Percentiles rank a stretch among this genome's conserved stretches.
phyloP scores from a whole-genome alignment of 805 yeast genomes.

The Saccharomycopsis fodiens region DNA sequence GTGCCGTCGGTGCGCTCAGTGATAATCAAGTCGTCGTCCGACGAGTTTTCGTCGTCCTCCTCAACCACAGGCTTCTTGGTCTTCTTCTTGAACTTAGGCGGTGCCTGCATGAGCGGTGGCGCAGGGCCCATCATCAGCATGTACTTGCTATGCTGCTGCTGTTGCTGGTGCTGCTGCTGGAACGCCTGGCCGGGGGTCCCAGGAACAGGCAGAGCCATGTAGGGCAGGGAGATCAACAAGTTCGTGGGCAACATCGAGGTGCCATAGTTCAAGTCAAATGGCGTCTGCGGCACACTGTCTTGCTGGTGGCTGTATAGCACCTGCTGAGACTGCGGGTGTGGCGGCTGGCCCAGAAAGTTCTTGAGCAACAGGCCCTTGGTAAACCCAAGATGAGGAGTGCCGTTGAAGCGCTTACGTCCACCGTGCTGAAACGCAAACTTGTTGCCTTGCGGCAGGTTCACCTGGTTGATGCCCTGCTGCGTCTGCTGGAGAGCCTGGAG shows the following conservation, averaged over 20 bases:
- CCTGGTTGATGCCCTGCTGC: not conserved
- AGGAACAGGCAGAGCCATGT: slow-evolving; percentile 23
- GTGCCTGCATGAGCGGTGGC: slow-evolving; percentile 18
- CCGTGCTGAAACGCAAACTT: slow-evolving; percentile 1
- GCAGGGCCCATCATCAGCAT: slow-evolving; percentile 19
- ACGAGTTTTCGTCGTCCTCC: not conserved
- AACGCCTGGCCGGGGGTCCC: slow-evolving; percentile 12
- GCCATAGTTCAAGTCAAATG: slow-evolving; percentile 53
- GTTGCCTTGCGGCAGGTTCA: not conserved
- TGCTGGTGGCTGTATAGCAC: slow-evolving; percentile 10
- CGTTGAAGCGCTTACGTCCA: not conserved
- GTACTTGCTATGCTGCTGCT: slow-evolving; percentile 9
- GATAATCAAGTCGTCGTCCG: slow-evolving; percentile 4
- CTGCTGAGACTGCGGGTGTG: slow-evolving; percentile 13
- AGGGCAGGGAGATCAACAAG: slow-evolving; percentile 53
- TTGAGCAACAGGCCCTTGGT: slow-evolving; percentile 1
- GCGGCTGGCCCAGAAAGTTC: slow-evolving; percentile 1
- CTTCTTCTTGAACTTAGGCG: slow-evolving; percentile 17
- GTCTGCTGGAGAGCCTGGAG: not conserved
- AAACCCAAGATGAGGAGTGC: not conserved
- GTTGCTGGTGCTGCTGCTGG: too few relatives aligned
- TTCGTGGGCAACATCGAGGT: slow-evolving; percentile 58
- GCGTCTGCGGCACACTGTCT: slow-evolving; percentile 36
- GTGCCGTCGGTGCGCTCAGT: slow-evolving; percentile 4
- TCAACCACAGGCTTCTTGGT: slow-evolving; percentile 1